phyloP scores from a whole-genome alignment of 2,329 filamentous ascomycete genomes.

The Ascochyta fabae region DNA sequence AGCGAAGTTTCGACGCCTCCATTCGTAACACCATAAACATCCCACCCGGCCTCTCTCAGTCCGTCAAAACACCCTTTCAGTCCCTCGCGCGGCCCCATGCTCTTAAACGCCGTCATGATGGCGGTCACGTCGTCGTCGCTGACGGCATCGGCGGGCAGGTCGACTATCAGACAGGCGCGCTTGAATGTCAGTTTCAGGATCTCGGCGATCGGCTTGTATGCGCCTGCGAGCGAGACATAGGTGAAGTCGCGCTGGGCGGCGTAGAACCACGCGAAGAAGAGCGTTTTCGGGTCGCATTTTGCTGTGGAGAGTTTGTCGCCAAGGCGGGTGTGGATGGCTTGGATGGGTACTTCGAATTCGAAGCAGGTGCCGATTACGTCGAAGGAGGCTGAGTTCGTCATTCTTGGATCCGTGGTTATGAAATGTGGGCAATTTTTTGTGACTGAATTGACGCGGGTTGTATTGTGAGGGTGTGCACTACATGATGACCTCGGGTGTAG shows the following conservation, averaged over 20 bases:
- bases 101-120: constrained; percentile 32
- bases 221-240: constrained; percentile 24
- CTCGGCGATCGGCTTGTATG: constrained; percentile 33
- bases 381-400: constrained; percentile 33
- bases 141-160: constrained; percentile 23
- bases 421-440: neutral
- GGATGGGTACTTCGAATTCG: constrained; percentile 27
- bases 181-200: constrained; percentile 28
- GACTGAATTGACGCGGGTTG: neutral
- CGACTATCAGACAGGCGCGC: constrained; percentile 28
- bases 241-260: constrained; percentile 38
- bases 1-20: constrained; percentile 24
- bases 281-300: constrained; percentile 26
- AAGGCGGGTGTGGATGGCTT: constrained; percentile 24
- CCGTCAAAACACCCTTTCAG: constrained; percentile 33
- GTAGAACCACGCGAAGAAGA: constrained; percentile 40
- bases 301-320: constrained; percentile 21
- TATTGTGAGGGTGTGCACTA: neutral
- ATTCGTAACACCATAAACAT: constrained; percentile 35
- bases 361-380: constrained; percentile 39
- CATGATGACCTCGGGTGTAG: neutral
- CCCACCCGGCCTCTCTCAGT: constrained; percentile 26
- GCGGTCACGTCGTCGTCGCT: constrained; percentile 26
- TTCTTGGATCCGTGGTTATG: neutral
- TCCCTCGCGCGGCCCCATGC: constrained; percentile 27